Conservation (phyloP, 345 rosid genomes). For the Arabis alpina region DNA sequence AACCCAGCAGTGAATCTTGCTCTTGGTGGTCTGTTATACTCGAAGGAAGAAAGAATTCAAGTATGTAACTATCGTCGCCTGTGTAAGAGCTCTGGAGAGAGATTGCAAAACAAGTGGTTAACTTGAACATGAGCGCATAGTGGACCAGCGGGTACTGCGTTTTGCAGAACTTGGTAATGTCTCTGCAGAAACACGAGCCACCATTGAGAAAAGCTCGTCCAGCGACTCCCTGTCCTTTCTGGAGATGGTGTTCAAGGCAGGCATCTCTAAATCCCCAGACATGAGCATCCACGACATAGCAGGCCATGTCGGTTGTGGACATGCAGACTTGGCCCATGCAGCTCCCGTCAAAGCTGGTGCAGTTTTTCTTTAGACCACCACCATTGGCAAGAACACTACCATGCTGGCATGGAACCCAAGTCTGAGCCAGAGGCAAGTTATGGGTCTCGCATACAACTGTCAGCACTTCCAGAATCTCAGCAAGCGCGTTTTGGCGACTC, state of each 20-base stretch:
- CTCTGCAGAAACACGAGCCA: constrained; percentile 76
- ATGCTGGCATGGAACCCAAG: constrained; percentile 96
- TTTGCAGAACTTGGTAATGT: constrained; percentile 76
- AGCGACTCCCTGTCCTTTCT: constrained; percentile 94
- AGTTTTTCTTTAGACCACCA: constrained; percentile 87
- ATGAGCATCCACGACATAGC: constrained; percentile 78
- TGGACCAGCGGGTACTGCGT: constrained; percentile 87
- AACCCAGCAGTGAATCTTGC: constrained; percentile 63
- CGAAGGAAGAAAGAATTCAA: constrained; percentile 85
- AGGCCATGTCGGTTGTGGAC: constrained; percentile 89
- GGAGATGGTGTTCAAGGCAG: constrained; percentile 91
- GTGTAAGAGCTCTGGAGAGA: constrained; percentile 80
- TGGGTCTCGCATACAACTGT: constrained; percentile 85
- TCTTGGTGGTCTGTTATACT: constrained; percentile 47
- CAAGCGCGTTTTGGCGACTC: constrained; percentile 87
- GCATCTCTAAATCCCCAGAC: constrained; percentile 95
- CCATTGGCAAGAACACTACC: constrained; percentile 79
- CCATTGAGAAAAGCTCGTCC: constrained; percentile 84
- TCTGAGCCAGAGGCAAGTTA: constrained; percentile 93
- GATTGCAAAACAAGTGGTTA: constrained; percentile 77
- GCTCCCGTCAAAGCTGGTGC: constrained; percentile 85
- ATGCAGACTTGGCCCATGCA: constrained; percentile 92
- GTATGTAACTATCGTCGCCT: constrained; percentile 80
- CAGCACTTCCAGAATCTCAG: constrained; percentile 88
- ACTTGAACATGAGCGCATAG: constrained; percentile 83